These are phyloP conservation scores for Mortierella antarctica DNA, from an alignment of 192 early-diverging fungal genomes.

Conservation along the genomic window DNA sequence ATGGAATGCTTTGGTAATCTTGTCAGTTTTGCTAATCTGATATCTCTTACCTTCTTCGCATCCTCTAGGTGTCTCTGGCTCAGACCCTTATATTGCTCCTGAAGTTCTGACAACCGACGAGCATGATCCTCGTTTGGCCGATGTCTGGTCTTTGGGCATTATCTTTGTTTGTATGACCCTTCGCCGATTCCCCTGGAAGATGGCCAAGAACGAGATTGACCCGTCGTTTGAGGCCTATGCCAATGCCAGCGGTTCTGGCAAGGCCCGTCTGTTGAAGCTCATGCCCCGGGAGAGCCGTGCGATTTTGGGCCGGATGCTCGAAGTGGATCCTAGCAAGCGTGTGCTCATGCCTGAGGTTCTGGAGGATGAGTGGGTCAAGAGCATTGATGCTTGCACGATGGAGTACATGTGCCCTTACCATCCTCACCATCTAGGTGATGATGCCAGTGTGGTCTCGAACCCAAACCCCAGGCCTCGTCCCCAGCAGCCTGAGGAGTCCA, in stretches of 20 bases:
- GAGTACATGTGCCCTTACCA: slow-evolving; percentile 35
- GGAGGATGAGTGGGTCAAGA: slow-evolving; percentile 80
- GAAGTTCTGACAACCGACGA: slow-evolving; percentile 76
- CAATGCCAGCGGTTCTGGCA: slow-evolving; percentile 62
- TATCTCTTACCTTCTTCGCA: slow-evolving; percentile 61
- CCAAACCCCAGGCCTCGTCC: slow-evolving; percentile 32
- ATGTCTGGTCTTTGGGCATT: slow-evolving; percentile 93
- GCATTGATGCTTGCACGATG: slow-evolving; percentile 64
- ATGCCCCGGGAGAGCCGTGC: slow-evolving; percentile 68
- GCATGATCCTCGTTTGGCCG: slow-evolving; percentile 85
- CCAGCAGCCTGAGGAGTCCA: background rate
- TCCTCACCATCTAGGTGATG: slow-evolving; percentile 49
- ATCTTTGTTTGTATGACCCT: slow-evolving; percentile 84
- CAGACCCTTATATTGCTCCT: slow-evolving; percentile 96
- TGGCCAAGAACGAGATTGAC: slow-evolving; percentile 64
- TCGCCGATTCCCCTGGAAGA: slow-evolving; percentile 76
- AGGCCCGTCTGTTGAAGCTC: slow-evolving; percentile 64
- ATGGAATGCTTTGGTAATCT: slow-evolving; percentile 1
- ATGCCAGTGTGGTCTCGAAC: slow-evolving; percentile 30
- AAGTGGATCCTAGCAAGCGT: slow-evolving; percentile 67
- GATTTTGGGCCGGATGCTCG: slow-evolving; percentile 72
- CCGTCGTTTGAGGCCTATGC: slow-evolving; percentile 68
- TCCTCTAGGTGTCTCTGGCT: slow-evolving; percentile 80
- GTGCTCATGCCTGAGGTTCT: slow-evolving; percentile 74
- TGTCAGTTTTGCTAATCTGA: slow-evolving; percentile 33